These are phyloP conservation scores for Ceratocystis albifundus DNA, from an alignment of 2,329 filamentous ascomycete genomes.

Conservation along the genomic window DNA sequence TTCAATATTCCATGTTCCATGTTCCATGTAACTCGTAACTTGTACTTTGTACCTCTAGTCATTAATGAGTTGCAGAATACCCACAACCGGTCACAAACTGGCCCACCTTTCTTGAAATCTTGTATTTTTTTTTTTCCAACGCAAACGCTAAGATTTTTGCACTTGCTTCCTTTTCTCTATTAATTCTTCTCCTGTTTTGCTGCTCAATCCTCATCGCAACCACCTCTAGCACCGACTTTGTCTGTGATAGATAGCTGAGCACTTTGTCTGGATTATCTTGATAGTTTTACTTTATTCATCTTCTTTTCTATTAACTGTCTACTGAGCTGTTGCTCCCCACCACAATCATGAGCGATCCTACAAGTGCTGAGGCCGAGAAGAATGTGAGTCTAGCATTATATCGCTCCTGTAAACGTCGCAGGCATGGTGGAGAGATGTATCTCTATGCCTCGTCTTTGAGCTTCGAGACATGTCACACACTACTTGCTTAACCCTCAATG, in stretches of 20 bases:
- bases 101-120: slow-evolving; percentile 7
- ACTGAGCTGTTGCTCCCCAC: slow-evolving; percentile 23
- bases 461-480: neutral
- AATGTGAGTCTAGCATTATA: slow-evolving; percentile 49
- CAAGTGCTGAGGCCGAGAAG: slow-evolving; percentile 93
- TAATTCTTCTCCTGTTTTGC: slow-evolving; percentile 10
- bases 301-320: slow-evolving; percentile 23
- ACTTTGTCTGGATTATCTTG: slow-evolving; percentile 9
- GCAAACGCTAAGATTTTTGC: slow-evolving; percentile 26
- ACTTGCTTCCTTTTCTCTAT: slow-evolving; percentile 11
- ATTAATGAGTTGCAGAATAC: neutral
- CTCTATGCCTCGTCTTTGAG: neutral
- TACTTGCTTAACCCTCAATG: neutral
- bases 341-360: slow-evolving; percentile 70
- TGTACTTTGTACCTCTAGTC: slow-evolving; percentile 3
- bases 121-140: slow-evolving; percentile 5
- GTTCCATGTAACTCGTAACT: neutral
- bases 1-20: too few species aligned
- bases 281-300: neutral
- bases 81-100: slow-evolving; percentile 6
- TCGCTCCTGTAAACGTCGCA: neutral
- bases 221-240: slow-evolving; percentile 22
- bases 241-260: slow-evolving; percentile 26
- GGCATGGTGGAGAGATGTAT: neutral
- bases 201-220: slow-evolving; percentile 17